These are phyloP conservation scores for Pelargonium fulgidum DNA, from an alignment of 441 rosid species.

Conservation along the genomic window DNA sequence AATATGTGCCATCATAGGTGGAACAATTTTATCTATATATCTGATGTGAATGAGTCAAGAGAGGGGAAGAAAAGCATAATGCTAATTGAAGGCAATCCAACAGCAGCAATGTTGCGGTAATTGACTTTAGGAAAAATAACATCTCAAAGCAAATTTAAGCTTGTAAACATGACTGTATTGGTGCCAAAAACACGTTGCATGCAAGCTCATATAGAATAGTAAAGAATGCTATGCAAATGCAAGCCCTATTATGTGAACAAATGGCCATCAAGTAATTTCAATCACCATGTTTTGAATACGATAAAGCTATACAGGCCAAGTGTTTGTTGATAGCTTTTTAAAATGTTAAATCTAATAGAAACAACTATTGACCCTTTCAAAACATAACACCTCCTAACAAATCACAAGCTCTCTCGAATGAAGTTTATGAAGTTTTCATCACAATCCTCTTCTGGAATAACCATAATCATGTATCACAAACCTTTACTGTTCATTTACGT, in stretches of 20 bases:
- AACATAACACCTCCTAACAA: not conserved
- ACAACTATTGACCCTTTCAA: not conserved
- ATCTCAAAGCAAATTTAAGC: not conserved
- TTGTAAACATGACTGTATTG: not conserved
- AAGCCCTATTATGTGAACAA: not conserved
- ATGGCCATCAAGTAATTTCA: not conserved
- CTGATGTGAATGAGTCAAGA: not conserved
- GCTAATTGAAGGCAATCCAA: not conserved
- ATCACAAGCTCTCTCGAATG: not conserved
- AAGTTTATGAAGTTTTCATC: no score
- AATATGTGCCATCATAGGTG: not conserved
- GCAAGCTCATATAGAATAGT: not conserved
- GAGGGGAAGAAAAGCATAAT: constrained; percentile 2
- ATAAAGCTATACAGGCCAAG: not conserved
- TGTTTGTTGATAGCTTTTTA: not conserved
- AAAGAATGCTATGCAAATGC: not conserved
- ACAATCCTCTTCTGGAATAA: no score
- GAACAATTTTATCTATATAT: not conserved
- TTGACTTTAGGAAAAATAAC: not conserved
- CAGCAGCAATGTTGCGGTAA: not conserved
- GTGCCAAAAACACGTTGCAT: not conserved
- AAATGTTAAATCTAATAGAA: not conserved
- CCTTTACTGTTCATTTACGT: not conserved
- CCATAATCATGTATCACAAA: not conserved
- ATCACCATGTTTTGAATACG: not conserved